phyloP scores from a whole-genome alignment of 2,329 filamentous ascomycete species.

The Herpotrichia juniperi region DNA sequence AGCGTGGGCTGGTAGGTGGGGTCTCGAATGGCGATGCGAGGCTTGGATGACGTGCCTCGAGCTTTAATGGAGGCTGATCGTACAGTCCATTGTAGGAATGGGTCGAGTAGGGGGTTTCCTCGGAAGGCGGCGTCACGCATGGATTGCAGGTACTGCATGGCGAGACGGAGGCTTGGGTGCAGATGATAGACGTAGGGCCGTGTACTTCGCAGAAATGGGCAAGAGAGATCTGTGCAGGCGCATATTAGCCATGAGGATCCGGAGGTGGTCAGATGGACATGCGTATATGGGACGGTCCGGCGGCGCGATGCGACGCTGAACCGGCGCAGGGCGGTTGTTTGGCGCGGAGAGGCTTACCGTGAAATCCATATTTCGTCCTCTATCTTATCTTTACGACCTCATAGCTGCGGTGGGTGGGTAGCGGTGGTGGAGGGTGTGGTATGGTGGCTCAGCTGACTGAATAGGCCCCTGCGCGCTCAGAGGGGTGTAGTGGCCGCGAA shows the following conservation, averaged over 20 bases:
- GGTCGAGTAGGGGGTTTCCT: conserved; percentile 38
- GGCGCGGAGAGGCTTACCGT: conserved; percentile 41
- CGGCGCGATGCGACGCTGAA: conserved; percentile 8
- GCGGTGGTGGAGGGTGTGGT: conserved; percentile 30
- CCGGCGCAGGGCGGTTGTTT: conserved; percentile 7
- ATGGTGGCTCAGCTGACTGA: conserved; percentile 43
- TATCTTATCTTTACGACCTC: conserved; percentile 34
- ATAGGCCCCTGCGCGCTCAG: conserved; percentile 25
- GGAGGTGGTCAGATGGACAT: conserved; percentile 12
- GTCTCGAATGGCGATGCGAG: conserved; percentile 48
- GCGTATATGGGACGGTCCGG: conserved; percentile 9
- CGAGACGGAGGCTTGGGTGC: conserved; percentile 63
- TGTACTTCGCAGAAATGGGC: conserved; percentile 69
- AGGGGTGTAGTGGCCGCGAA: conserved; percentile 28
- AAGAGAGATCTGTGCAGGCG: conserved; percentile 59
- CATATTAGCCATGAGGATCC: conserved; percentile 25
- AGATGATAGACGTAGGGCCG: conserved; percentile 67
- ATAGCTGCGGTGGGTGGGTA: conserved; percentile 27
- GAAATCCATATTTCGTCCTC: conserved; percentile 46
- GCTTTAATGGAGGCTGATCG: conserved; percentile 39
- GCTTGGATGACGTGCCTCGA: conserved; percentile 38
- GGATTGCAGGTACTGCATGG: conserved; percentile 61
- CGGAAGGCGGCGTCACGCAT: conserved; percentile 49
- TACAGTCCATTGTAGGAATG: conserved; percentile 40
- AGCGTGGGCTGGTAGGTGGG: conserved; percentile 48